These are phyloP conservation scores for Neopestalotiopsis sp. DNA, from an alignment of 2,329 filamentous ascomycete genomes.

Conservation along the genomic window DNA sequence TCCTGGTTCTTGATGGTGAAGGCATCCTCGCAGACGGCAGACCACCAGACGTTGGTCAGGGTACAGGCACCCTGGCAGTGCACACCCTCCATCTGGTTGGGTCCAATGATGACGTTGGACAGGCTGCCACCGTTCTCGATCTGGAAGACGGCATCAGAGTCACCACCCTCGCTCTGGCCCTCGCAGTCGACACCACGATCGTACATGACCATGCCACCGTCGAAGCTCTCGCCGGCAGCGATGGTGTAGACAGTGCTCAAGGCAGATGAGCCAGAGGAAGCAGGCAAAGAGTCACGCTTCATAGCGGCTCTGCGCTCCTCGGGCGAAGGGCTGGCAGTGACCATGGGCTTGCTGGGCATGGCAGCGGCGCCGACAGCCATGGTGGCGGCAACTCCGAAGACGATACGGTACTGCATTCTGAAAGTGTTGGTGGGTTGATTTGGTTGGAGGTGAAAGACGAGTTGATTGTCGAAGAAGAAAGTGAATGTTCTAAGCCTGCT, in stretches of 20 bases:
- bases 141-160: slow-evolving; percentile 40
- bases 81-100: slow-evolving; percentile 44
- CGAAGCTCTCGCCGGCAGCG: slow-evolving; percentile 36
- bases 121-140: slow-evolving; percentile 34
- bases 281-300: slow-evolving; percentile 13
- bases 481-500: slow-evolving; percentile 14
- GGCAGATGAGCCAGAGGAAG: slow-evolving; percentile 14
- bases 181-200: slow-evolving; percentile 48
- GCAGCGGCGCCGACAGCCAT: slow-evolving; percentile 20
- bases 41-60: slow-evolving; percentile 39
- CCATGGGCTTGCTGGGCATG: neutral
- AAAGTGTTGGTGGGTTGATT: neutral
- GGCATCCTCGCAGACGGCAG: slow-evolving; percentile 42
- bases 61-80: slow-evolving; percentile 33
- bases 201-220: slow-evolving; percentile 52
- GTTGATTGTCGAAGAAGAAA: neutral
- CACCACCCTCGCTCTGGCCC: slow-evolving; percentile 49
- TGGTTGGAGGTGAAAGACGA: neutral
- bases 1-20: slow-evolving; percentile 18
- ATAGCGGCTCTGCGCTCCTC: slow-evolving; percentile 7
- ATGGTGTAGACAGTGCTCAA: slow-evolving; percentile 23
- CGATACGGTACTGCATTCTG: slow-evolving; percentile 31
- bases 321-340: slow-evolving; percentile 8
- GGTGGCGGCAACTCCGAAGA: slow-evolving; percentile 24
- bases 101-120: slow-evolving; percentile 44